phyloP scores from a whole-genome alignment of 345 rosid genomes.

The Eucalyptus erythrocorys region DNA sequence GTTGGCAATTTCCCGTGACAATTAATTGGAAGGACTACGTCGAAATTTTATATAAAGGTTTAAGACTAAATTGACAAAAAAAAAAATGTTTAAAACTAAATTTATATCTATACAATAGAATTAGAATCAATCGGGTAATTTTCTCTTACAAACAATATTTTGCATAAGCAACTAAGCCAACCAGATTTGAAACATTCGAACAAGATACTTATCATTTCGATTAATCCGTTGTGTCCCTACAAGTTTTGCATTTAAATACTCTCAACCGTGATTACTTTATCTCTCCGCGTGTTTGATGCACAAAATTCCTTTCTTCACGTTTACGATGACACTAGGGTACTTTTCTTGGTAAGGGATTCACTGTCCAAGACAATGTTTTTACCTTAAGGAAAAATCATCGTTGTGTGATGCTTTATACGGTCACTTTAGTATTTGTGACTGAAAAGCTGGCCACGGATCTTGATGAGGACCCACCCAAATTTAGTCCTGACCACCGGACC shows the following conservation, averaged over 20 bases:
- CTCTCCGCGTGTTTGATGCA: neutral
- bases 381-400: neutral
- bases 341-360: neutral
- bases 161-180: neutral
- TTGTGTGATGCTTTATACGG: neutral
- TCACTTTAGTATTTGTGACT: neutral
- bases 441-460: neutral
- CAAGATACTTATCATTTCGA: neutral
- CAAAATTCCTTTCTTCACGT: neutral
- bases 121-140: neutral
- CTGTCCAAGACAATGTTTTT: neutral
- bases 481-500: neutral
- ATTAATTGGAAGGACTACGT: rapidly evolving
- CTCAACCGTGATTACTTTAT: neutral
- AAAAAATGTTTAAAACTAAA: neutral
- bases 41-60: neutral
- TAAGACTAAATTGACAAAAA: neutral
- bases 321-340: neutral
- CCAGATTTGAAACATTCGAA: neutral
- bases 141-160: neutral
- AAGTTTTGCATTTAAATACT: neutral
- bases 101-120: neutral
- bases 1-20: rapidly evolving
- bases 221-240: neutral
- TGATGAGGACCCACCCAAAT: neutral